Conservation (phyloP, 768 basidiomycete genomes). For the Lentinula raphanica region DNA sequence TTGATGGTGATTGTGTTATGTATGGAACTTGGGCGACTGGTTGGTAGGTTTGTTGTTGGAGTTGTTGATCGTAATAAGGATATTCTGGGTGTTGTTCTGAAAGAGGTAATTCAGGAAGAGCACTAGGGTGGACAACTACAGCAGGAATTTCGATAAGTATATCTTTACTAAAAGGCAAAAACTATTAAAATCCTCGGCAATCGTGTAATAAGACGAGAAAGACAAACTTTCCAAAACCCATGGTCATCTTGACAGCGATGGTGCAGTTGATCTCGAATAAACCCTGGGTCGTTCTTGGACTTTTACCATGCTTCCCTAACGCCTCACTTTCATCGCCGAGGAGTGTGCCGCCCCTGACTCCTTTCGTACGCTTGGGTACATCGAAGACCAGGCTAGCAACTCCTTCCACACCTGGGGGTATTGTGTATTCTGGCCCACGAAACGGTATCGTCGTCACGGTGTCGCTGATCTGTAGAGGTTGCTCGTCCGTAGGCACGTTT, state of each 20-base stretch:
- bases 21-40: slow-evolving; percentile 17
- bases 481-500: slow-evolving; percentile 30
- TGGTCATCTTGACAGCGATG: slow-evolving; percentile 57
- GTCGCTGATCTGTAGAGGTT: slow-evolving; percentile 62
- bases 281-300: slow-evolving; percentile 34
- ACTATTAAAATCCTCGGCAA: no score
- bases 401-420: slow-evolving; percentile 70
- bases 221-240: slow-evolving; percentile 66
- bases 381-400: slow-evolving; percentile 77
- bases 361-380: slow-evolving; percentile 61
- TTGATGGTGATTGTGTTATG: not conserved
- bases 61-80: not conserved
- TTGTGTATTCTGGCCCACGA: slow-evolving; percentile 68
- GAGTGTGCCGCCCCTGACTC: slow-evolving; percentile 57
- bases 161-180: slow-evolving; percentile 52
- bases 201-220: not conserved
- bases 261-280: slow-evolving; percentile 68
- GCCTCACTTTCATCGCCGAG: slow-evolving; percentile 43
- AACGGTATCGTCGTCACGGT: slow-evolving; percentile 65
- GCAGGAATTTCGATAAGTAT: slow-evolving; percentile 61
- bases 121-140: slow-evolving; percentile 57
- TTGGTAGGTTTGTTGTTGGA: slow-evolving; percentile 4
- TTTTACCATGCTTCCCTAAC: slow-evolving; percentile 13
- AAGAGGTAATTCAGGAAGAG: slow-evolving; percentile 38
- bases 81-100: slow-evolving; percentile 16